These are phyloP conservation scores for Brasilioporus rufonigricans DNA, from an alignment of 768 basidiomycete species.

Conservation along the genomic window DNA sequence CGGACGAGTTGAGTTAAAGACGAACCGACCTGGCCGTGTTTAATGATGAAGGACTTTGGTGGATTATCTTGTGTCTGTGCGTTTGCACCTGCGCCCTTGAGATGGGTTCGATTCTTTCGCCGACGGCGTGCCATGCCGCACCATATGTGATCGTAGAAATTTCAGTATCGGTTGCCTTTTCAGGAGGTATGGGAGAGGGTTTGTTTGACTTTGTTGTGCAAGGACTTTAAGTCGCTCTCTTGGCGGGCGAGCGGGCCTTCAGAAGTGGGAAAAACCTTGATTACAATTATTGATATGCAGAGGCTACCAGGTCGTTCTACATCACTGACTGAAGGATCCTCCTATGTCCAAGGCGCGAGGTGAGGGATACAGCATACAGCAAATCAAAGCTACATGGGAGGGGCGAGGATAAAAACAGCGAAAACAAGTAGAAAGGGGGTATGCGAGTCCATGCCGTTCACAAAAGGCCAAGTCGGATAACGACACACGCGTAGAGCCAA, in stretches of 20 bases:
- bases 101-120: slow-evolving; percentile 80
- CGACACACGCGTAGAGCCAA: slow-evolving; percentile 4
- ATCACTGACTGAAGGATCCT: slow-evolving; percentile 4
- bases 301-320: slow-evolving; percentile 11
- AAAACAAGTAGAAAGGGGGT: slow-evolving; percentile 4
- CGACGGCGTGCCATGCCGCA: slow-evolving; percentile 56
- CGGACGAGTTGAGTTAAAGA: slow-evolving; percentile 87
- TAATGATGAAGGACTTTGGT: slow-evolving; percentile 96
- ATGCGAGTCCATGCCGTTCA: slow-evolving; percentile 5
- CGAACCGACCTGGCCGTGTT: slow-evolving; percentile 89
- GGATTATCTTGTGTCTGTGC: slow-evolving; percentile 35
- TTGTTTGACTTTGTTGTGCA: slow-evolving; percentile 28
- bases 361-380: slow-evolving; percentile 30
- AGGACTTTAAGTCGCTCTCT: too few relatives aligned
- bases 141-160: slow-evolving; percentile 8
- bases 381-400: slow-evolving; percentile 29
- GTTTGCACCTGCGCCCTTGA: slow-evolving; percentile 52
- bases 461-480: background rate
- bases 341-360: slow-evolving; percentile 5
- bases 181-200: slow-evolving; percentile 5
- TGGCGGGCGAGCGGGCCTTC: too few relatives aligned
- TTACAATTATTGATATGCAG: slow-evolving; percentile 13
- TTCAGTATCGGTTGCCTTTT: slow-evolving; percentile 21
- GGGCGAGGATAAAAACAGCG: slow-evolving; percentile 3
- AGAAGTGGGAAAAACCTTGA: background rate